Percentiles rank a stretch among this genome's conserved stretches.
Conservation (phyloP, 2,329 filamentous ascomycete genomes). For the Botryotinia calthae region DNA sequence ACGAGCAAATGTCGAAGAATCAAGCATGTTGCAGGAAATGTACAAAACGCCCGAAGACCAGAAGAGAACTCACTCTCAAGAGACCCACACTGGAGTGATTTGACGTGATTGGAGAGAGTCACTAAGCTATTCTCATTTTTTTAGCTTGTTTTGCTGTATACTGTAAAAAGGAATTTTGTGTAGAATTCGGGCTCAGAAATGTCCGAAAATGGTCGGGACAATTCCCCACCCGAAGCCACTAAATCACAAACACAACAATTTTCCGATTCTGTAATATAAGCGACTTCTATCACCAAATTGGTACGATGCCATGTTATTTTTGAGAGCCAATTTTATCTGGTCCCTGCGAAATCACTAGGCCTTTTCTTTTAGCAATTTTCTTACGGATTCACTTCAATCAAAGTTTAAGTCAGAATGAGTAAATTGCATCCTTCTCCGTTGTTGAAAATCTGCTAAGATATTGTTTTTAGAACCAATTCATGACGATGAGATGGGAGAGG, state of each 20-base stretch:
- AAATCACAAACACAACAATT: background rate
- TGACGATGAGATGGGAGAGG: background rate
- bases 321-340: background rate
- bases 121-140: background rate
- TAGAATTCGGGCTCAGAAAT: background rate
- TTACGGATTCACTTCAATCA: background rate
- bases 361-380: background rate
- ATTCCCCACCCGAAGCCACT: background rate
- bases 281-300: background rate
- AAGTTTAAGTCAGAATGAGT: background rate
- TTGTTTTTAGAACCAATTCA: background rate
- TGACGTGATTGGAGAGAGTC: background rate
- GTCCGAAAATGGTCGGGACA: constrained; percentile 2
- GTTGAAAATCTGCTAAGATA: background rate
- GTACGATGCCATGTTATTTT: background rate
- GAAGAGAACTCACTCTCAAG: background rate
- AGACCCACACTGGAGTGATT: background rate
- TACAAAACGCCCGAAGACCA: background rate
- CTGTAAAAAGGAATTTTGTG: background rate
- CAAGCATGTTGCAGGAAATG: background rate
- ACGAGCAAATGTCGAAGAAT: background rate
- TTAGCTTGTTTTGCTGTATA: background rate
- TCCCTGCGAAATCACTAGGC: background rate
- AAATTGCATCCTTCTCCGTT: background rate
- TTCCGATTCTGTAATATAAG: background rate